Evolutionary conservation across 106 monocot genomes (phyloP).

Genomic region (Apostasia ramifera): DNA sequence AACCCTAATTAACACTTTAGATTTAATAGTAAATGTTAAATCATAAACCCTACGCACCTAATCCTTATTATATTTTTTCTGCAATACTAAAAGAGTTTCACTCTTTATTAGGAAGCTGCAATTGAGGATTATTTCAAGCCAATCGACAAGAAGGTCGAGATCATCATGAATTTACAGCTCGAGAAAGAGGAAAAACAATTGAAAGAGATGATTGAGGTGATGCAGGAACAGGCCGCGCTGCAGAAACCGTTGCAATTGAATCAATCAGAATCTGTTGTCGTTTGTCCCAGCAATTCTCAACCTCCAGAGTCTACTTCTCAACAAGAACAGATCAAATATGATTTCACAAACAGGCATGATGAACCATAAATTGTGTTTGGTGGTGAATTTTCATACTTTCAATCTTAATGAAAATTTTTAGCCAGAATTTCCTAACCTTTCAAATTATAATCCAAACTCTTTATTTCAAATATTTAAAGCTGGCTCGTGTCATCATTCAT

Average conservation of each 20-base stretch:
- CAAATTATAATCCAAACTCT: no score
- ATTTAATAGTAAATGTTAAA: no score
- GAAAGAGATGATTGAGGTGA: constrained; percentile 58
- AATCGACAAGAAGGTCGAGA: constrained; percentile 69
- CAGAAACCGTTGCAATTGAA: constrained; percentile 29
- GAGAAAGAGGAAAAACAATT: constrained; percentile 81
- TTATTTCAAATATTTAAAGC: no score
- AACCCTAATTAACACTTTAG: no score
- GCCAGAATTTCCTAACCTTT: no score
- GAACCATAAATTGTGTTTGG: no score
- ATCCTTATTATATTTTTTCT: no score
- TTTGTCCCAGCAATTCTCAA: constrained; percentile 3
- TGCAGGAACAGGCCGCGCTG: constrained; percentile 46
- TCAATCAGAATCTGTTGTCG: constrained; percentile 2
- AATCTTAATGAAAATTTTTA: no score
- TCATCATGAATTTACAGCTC: constrained; percentile 79
- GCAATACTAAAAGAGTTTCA: background rate
- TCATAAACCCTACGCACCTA: no score
- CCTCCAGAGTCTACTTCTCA: constrained; percentile 1
- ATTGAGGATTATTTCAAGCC: constrained; percentile 94
- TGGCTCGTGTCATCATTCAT: no score
- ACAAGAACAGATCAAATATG: constrained; percentile 17
- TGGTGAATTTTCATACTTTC: no score
- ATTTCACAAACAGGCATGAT: background rate
- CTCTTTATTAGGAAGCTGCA: constrained; percentile 50